Evolutionary conservation across 257 asterid species (phyloP), one percentile per base, ranked within the genome.

Genomic region (Solanum gandarillasii): DNA sequence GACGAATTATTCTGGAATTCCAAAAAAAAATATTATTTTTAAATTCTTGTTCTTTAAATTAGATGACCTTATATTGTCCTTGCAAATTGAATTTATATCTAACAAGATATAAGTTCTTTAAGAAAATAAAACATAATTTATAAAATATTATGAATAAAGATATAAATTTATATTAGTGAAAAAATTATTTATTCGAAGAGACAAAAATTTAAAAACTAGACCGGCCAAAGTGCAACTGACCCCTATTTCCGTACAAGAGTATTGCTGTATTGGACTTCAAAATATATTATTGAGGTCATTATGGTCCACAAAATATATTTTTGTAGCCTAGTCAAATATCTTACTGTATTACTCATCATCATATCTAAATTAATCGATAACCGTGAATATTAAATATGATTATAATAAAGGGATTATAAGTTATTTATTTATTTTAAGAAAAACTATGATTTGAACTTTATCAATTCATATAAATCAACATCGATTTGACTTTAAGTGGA

Each of bases 1-100:
- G 1, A 0, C 4, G 4, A 0, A 55, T 55, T 52, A 55, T 18
- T 18, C 2, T 6, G 4, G 0, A 16, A 16, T 52, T 52, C 3
- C 1, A 18, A 55, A 55, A 18, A 18, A 52, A 0, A 12, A 46
- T 5, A 52, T 20, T 18, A 6, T 55, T 0, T 18, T 58, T 20
- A 1, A 58, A 58, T 21, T 0, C 4, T 58, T 58, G 27, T 20
- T 58, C 12, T 58, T 20, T 1, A 20, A 58, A 58, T 7, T 58
- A 58, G 25, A 21, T 58, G 27, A 58, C 10, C 5, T 58, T 58
- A 20, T 2, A 58, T 20, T 58, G 25, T 58, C 25, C 25, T 20
- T 7, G 25, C 0, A 58, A 58, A 58, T 58, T 58, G 25, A 58
- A 58, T 58, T 58, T 20, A 21, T 58, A 58, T 58, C 25, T 21